A percentile compares a stretch with the other conserved stretches of the same genome.
Conservation (phyloP, 2,329 filamentous ascomycete species). For the Stagonosporopsis vannaccii region DNA sequence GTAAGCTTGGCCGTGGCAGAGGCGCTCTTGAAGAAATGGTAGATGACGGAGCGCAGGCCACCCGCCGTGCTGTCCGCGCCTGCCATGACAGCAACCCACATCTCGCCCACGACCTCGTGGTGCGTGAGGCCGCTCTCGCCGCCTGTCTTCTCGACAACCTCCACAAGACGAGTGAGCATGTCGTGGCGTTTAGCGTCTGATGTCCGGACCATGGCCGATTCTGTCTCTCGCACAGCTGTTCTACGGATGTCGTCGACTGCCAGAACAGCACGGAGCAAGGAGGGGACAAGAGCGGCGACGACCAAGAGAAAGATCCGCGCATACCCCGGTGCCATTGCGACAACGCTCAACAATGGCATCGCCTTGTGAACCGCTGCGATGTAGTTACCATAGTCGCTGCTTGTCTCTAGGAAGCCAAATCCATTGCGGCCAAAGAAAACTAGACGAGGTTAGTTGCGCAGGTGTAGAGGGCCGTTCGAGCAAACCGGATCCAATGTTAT, state of each 20-base stretch:
- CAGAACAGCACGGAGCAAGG: slow-evolving; percentile 32
- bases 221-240: slow-evolving; percentile 26
- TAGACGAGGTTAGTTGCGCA: background rate
- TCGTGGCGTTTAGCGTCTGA: slow-evolving; percentile 32
- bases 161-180: slow-evolving; percentile 39
- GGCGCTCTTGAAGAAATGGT: slow-evolving; percentile 49
- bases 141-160: slow-evolving; percentile 30
- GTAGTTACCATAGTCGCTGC: slow-evolving; percentile 28
- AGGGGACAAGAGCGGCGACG: slow-evolving; percentile 24
- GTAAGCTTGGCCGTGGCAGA: slow-evolving; percentile 20
- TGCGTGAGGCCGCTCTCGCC: slow-evolving; percentile 4
- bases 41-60: slow-evolving; percentile 47
- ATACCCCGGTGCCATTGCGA: slow-evolving; percentile 21
- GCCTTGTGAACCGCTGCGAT: slow-evolving; percentile 45
- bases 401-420: slow-evolving; percentile 30
- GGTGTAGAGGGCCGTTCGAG: slow-evolving; percentile 24
- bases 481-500: slow-evolving; percentile 25
- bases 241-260: slow-evolving; percentile 27
- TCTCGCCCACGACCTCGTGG: slow-evolving; percentile 26
- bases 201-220: slow-evolving; percentile 16
- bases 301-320: slow-evolving; percentile 18
- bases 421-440: background rate
- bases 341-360: slow-evolving; percentile 33
- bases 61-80: slow-evolving; percentile 46
- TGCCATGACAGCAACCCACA: slow-evolving; percentile 43